Conservation (phyloP, 768 basidiomycete species). For the Mycena sanguinolenta region DNA sequence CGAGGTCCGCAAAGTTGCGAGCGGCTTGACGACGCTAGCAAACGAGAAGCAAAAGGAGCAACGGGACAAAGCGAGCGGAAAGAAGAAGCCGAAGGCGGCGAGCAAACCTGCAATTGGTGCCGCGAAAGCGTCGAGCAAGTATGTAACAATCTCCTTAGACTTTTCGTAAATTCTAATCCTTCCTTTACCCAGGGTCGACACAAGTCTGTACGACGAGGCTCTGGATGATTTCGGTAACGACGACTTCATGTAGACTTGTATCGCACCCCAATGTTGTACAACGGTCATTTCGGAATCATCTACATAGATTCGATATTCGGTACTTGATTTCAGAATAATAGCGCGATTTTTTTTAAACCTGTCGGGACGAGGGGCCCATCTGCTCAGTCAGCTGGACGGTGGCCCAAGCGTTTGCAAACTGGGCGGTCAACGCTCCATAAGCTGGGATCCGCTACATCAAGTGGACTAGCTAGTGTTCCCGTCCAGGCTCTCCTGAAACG, state of each 20-base stretch:
- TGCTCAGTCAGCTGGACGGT: too few species aligned
- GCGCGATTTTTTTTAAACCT: background rate
- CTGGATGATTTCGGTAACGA: constrained; percentile 90
- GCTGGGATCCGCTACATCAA: too few species aligned
- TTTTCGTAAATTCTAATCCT: constrained; percentile 11
- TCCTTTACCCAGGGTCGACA: constrained; percentile 78
- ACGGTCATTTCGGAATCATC: constrained; percentile 22
- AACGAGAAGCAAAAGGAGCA: constrained; percentile 97
- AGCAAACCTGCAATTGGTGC: constrained; percentile 84
- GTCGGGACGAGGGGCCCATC: too few species aligned
- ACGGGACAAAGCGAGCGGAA: constrained; percentile 86
- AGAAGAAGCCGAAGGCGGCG: constrained; percentile 85
- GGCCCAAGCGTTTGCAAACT: too few species aligned
- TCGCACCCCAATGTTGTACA: constrained; percentile 18
- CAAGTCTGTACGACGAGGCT: constrained; percentile 85
- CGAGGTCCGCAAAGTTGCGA: constrained; percentile 92
- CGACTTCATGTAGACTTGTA: constrained; percentile 88
- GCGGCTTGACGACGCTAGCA: constrained; percentile 85
- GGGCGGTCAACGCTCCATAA: too few species aligned
- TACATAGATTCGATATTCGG: constrained; percentile 29
- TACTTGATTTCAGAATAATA: constrained; percentile 13
- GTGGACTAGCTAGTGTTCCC: too few species aligned
- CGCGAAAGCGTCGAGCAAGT: constrained; percentile 76
- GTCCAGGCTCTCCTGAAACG: too few species aligned
- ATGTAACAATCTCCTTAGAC: constrained; percentile 39